Evolutionary conservation across 164 flowering plant genomes (phyloP), one percentile per base, ranked within the genome.

Genomic region (Chimonanthus praecox): DNA sequence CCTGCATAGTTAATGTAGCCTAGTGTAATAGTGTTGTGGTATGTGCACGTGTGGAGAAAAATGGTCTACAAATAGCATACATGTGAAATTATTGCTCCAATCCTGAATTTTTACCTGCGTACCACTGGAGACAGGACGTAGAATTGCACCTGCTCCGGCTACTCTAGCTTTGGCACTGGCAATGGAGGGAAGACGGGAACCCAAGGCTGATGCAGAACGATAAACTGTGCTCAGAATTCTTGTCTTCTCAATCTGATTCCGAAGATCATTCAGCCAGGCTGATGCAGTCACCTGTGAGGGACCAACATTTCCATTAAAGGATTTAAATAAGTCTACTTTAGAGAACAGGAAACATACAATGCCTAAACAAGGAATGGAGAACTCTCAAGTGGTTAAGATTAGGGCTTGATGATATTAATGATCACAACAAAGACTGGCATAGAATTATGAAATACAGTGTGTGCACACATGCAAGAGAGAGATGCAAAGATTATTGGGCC

Each of bases 171-270:
- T 89, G 62, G 99, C 98, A 85, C 86, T 90, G 64, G 98, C 97
- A 15, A 92, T 93, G 48, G 99, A 89, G 64, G 99, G 99, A 73
- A 94, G 95, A 47, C 86, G 93, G 71, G 99, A 92, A 68, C 99
- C 94, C 85, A 95, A 80, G 10, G 99, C 98, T 11, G 98, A 85
- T 68, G 99, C 98, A 80, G 99, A 95, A 46, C 98, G 97, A 79
- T 93, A 95, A 3, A 95, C 97, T 33, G 99, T 90, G 75, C 99
- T 89, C 64, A 92, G 87, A 45, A 92, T 91, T 82, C 99, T 85
- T 16, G 98, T 95, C 4, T 78, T 94, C 79, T 95, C 97, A 74
- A 95, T 95, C 82, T 91, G 98, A 83, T 88, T 86, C 77, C 94
- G 85, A 76, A 95, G 77, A 80, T 95, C 99, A 83, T 91, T 95